Evolutionary conservation across 73 alveolate genomes (phyloP).

Genomic region (Paramecium primaurelia): DNA sequence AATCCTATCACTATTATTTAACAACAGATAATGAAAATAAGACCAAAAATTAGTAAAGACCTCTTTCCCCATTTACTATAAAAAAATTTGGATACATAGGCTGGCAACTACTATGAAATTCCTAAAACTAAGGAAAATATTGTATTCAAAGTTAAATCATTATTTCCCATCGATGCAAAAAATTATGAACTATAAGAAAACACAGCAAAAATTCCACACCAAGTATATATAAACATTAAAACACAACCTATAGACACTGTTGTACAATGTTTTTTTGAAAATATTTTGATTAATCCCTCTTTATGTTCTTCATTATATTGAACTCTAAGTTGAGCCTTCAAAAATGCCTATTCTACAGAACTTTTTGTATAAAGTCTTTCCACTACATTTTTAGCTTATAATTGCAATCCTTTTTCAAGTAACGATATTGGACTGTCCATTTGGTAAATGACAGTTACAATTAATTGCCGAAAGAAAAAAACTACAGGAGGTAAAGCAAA

Average conservation of each 20-base stretch:
- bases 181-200: conserved; percentile 26
- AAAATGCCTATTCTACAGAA: not conserved
- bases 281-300: not conserved
- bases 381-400: not conserved
- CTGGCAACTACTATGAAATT: not conserved
- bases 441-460: not conserved
- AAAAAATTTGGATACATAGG: not conserved
- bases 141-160: not conserved
- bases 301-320: not conserved
- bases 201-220: conserved; percentile 29
- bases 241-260: not conserved
- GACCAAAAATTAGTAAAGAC: not conserved
- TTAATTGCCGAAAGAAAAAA: not conserved
- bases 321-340: not conserved
- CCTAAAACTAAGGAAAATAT: not conserved
- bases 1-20: not conserved
- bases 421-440: conserved; percentile 32
- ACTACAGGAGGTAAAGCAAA: not conserved
- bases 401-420: not conserved
- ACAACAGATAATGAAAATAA: not conserved
- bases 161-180: not conserved
- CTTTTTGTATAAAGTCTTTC: not conserved
- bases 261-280: not conserved
- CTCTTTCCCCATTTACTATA: not conserved
- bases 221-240: not conserved